Base-by-base conservation (phyloP, 108 stramenopile genomes). In the Pseudonitzschia multistriata region DNA sequence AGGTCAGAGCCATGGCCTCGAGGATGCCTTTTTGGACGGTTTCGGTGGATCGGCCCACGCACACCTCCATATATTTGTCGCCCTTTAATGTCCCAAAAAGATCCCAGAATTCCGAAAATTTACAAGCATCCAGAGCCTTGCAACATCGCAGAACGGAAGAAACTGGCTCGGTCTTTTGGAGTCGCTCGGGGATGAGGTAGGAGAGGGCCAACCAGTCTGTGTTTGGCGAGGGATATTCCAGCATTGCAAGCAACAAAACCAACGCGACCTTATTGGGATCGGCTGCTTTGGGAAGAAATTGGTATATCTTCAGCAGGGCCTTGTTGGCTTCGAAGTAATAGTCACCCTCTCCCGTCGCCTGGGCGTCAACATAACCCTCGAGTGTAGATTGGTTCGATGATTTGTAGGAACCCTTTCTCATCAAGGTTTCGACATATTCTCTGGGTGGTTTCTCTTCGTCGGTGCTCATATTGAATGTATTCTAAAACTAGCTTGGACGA, bases 291-390 rank as follows among this genome's bases (percentile, higher is more conserved):
- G 89, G 88, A 55, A 86, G 86, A 70, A 90, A 88, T 70, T 92
- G 87, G 62, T 95, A 92, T 56, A 89, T 65, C 49, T 91, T 95
- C 60, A 88, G 62, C 54, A 95, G 63, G 0, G 79, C 80, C 24
- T 90, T 86, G 60, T 90, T 90, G 68, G 90, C 89, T 37, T 85
- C 89, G 67, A 85, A 88, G 75, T 74, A 69, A 74, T 95, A 95
- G 17, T 88, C 82, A 29, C 77, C 82, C 31, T 79, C 72, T 35
- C 85, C 85, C 24, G 80, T 68, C 19, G 87, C 81, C 67, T 95
- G 91, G n/a, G 86, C 88, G 19, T 81, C 77, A 53, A 90, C 83
- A 62, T 90, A 87, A 53, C 81, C 76, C 65, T 90, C 88, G 71
- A 94, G 83, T 59, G 80, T 69, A 22, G 83, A 48, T 52, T 81